Conservation (phyloP, 768 basidiomycete species). For the Tricholoma sp. region DNA sequence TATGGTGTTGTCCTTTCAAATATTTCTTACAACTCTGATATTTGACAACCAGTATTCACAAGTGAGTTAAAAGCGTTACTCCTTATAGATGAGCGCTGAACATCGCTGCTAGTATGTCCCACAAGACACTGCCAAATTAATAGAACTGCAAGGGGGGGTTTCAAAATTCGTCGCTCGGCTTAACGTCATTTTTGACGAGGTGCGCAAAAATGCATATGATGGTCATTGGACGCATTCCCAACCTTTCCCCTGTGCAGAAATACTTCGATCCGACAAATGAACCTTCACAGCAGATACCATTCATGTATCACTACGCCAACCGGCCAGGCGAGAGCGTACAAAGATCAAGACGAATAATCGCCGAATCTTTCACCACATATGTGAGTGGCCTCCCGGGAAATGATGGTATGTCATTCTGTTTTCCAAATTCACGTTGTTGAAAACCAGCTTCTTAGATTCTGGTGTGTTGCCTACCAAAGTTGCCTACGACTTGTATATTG, state of each 20-base stretch:
- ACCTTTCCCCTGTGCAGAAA: constrained; percentile 25
- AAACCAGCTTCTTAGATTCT: constrained; percentile 14
- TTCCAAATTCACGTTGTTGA: neutral
- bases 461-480: constrained; percentile 3
- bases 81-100: neutral
- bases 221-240: neutral
- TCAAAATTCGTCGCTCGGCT: constrained; percentile 51
- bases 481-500: neutral
- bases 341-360: constrained; percentile 46
- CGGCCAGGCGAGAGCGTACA: constrained; percentile 56
- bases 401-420: constrained; percentile 40
- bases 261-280: constrained; percentile 54
- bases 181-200: constrained; percentile 54
- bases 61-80: constrained; percentile 23
- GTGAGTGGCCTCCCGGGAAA: constrained; percentile 57
- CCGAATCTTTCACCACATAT: constrained; percentile 45
- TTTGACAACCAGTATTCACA: constrained; percentile 41
- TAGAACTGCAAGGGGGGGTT: constrained; percentile 55
- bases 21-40: neutral
- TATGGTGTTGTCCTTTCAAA: neutral
- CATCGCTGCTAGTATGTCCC: constrained; percentile 44
- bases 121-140: constrained; percentile 58
- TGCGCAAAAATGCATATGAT: constrained; percentile 13
- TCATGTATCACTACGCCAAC: constrained; percentile 68
- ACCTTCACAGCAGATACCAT: constrained; percentile 63